Evolutionary conservation across 148 eudicot genomes (phyloP), one percentile per base, ranked within the genome.

Genomic region (Talinum fruticosum): DNA sequence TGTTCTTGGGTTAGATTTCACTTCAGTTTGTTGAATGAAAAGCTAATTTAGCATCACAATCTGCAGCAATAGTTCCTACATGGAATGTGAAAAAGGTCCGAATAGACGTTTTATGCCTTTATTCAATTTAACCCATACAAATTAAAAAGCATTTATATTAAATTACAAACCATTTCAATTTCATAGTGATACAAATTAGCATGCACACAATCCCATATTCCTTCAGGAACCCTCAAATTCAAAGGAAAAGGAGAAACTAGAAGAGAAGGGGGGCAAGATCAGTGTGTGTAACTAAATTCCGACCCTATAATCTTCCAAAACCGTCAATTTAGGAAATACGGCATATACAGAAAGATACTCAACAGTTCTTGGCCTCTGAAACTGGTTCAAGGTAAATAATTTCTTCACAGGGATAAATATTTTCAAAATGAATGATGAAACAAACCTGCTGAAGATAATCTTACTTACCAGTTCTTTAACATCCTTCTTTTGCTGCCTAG

Each of bases 401-500:
- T 54, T 54, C 62, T n/a, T n/a, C n/a, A n/a, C n/a, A n/a, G n/a
- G n/a, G n/a, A n/a, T n/a, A n/a, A n/a, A n/a, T 18, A 54, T 54
- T 23, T 54, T 54, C 62, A 21, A 10, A 54, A 41, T 41, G 47
- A 41, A 5, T 1, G 14, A 68, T 47, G 28, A 66, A 45, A 28
- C 34, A 36, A 28, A 66, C 38, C 6, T 33, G 70, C 12, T 33
- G 15, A 49, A 45, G 21, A n/a, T 23, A 53, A 29, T 44, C 45
- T 14, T 36, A n/a, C 86, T 84, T 86, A 94, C 98, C 92, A 94
- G 86, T 82, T 94, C 96, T 84, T 90, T 94, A 19, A 88, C 97
- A 82, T 94, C 98, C 87, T 89, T 92, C 87, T 83, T 94, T 83
- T 94, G 98, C 81, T 94, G 92, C 84, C 96, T 94, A 41, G 97